phyloP scores from a whole-genome alignment of 2,329 filamentous ascomycete genomes.

The Aspergillus tubingensis region DNA sequence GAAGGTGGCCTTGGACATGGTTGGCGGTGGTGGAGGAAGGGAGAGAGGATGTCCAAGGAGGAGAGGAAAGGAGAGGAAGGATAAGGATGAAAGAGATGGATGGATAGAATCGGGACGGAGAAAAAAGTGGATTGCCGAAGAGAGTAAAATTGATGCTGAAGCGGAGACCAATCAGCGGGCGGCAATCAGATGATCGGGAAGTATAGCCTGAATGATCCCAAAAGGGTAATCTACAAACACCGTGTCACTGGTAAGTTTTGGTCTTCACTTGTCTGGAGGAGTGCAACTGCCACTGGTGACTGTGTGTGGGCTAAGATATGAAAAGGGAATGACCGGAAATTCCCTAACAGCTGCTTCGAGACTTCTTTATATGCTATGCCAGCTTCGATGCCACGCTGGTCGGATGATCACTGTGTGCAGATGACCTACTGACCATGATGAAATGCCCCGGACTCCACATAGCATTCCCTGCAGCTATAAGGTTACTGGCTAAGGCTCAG shows the following conservation, averaged over 20 bases:
- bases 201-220: not conserved
- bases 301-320: not conserved
- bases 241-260: not conserved
- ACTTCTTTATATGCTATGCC: not conserved
- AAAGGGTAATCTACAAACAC: not conserved
- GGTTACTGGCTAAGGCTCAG: too few species aligned
- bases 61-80: not conserved
- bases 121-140: slow-evolving; percentile 5
- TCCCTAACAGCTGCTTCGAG: not conserved
- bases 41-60: not conserved
- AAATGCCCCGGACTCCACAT: too few species aligned
- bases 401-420: not conserved
- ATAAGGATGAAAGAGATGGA: slow-evolving; percentile 7
- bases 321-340: not conserved
- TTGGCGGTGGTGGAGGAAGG: slow-evolving; percentile 23
- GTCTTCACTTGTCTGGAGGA: not conserved
- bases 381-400: not conserved
- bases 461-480: too few species aligned
- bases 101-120: slow-evolving; percentile 41
- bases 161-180: not conserved
- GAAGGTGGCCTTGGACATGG: slow-evolving; percentile 77
- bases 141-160: not conserved
- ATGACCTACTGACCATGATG: not conserved
- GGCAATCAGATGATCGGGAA: slow-evolving; percentile 1
- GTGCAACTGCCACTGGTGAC: too few species aligned